These are phyloP conservation scores for Salix brachista DNA, from an alignment of 345 rosid species.

Conservation along the genomic window DNA sequence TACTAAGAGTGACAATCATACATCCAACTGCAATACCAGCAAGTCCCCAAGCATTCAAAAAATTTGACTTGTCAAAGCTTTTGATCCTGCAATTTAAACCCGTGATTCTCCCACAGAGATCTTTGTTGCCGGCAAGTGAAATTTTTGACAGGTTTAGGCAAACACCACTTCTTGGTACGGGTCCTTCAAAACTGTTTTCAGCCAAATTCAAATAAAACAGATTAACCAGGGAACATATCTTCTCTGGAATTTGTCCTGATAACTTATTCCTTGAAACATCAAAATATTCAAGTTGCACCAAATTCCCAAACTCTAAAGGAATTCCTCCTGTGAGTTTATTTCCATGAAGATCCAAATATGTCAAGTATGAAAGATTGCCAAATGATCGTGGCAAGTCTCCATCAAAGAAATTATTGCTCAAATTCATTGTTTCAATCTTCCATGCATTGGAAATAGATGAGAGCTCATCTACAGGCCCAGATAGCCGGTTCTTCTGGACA, in stretches of 20 bases:
- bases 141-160: constrained; percentile 49
- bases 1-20: constrained; percentile 29
- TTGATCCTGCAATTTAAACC: constrained; percentile 48
- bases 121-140: constrained; percentile 55
- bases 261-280: constrained; percentile 60
- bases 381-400: constrained; percentile 54
- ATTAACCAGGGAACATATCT: constrained; percentile 44
- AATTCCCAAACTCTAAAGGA: constrained; percentile 55
- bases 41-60: constrained; percentile 50
- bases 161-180: constrained; percentile 51
- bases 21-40: constrained; percentile 44
- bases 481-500: constrained; percentile 59
- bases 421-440: constrained; percentile 64
- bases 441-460: constrained; percentile 45
- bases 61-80: constrained; percentile 24
- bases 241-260: constrained; percentile 59
- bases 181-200: constrained; percentile 57
- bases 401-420: constrained; percentile 53
- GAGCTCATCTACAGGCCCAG: constrained; percentile 43
- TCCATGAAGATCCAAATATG: constrained; percentile 55
- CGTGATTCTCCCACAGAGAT: constrained; percentile 45
- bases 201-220: constrained; percentile 50
- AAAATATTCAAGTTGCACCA: constrained; percentile 58
- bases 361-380: constrained; percentile 64
- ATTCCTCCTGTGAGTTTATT: constrained; percentile 59